phyloP scores from a whole-genome alignment of 805 yeast genomes.

The Hanseniaspora singularis region DNA sequence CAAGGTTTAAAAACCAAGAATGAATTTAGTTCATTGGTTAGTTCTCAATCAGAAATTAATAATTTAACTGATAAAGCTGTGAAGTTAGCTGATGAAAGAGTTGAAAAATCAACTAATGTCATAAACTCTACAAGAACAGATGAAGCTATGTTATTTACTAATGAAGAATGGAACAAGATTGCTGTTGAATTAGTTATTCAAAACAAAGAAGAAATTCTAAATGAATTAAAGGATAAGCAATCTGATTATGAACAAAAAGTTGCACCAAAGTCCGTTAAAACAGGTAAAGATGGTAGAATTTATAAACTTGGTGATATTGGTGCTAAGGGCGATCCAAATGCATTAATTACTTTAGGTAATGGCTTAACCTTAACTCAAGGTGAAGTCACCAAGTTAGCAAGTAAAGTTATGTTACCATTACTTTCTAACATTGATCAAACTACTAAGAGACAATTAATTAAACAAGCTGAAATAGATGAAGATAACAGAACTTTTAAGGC shows the following conservation, averaged over 20 bases:
- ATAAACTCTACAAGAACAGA: constrained; percentile 48
- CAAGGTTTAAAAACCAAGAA: constrained; percentile 33
- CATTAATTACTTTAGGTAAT: constrained; percentile 61
- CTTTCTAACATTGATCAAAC: constrained; percentile 57
- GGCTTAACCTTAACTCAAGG: constrained; percentile 64
- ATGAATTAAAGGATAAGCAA: constrained; percentile 26
- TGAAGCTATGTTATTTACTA: constrained; percentile 54
- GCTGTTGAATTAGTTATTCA: constrained; percentile 31
- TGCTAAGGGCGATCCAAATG: constrained; percentile 27
- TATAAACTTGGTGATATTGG: constrained; percentile 32
- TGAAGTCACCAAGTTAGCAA: constrained; percentile 72
- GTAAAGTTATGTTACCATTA: constrained; percentile 70
- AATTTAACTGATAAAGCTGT: constrained; percentile 64
- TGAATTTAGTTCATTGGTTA: constrained; percentile 33
- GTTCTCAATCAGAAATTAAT: constrained; percentile 43
- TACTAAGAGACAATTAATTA: constrained; percentile 55
- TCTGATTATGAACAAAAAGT: constrained; percentile 61
- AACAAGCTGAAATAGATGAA: constrained; percentile 36
- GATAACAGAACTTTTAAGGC: constrained; percentile 29
- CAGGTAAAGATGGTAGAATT: constrained; percentile 43
- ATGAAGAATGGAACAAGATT: constrained; percentile 21
- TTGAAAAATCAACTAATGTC: constrained; percentile 32
- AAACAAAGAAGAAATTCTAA: constrained; percentile 27
- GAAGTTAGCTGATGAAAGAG: constrained; percentile 46
- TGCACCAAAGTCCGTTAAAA: constrained; percentile 60